phyloP scores from a whole-genome alignment of 805 yeast species.

The Kluyveromyces lactis region DNA sequence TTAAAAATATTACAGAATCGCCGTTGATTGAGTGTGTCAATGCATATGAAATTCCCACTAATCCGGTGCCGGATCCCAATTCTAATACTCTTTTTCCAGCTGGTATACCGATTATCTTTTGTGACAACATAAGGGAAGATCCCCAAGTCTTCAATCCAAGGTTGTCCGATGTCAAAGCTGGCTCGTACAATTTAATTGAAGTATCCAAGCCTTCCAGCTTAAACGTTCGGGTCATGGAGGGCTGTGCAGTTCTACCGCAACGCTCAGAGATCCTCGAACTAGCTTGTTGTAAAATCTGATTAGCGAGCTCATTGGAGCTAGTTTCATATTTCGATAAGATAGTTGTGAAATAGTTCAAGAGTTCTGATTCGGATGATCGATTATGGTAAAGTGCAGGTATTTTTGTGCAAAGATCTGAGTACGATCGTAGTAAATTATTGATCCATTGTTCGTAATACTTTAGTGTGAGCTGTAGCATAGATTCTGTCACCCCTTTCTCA shows the following conservation, averaged over 20 bases:
- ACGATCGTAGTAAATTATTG: conserved; percentile 19
- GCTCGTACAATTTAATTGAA: conserved; percentile 50
- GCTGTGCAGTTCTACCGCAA: conserved; percentile 80
- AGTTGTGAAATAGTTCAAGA: conserved; percentile 33
- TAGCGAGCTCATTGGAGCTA: conserved; percentile 32
- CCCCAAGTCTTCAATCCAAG: conserved; percentile 97
- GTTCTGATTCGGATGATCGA: conserved; percentile 39
- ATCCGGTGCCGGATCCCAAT: conserved; percentile 94
- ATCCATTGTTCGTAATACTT: conserved; percentile 39
- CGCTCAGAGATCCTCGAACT: conserved; percentile 65
- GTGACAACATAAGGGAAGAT: conserved; percentile 64
- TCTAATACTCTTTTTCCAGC: conserved; percentile 41
- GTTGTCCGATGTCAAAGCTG: conserved; percentile 78
- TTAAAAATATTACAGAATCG: conserved; percentile 43
- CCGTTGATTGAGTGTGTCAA: conserved; percentile 30
- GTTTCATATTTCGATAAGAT: conserved; percentile 28
- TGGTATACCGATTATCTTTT: conserved; percentile 29
- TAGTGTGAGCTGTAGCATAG: conserved; percentile 24
- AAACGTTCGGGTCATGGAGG: conserved; percentile 57
- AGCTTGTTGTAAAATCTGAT: conserved; percentile 43
- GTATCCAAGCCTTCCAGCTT: conserved; percentile 32
- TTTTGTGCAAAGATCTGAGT: conserved; percentile 24
- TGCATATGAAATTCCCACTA: conserved; percentile 67
- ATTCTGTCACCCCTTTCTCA: conserved; percentile 28
- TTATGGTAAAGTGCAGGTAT: conserved; percentile 33